phyloP scores from a whole-genome alignment of 2,329 filamentous ascomycete species.

The Penicillium verrucosum region DNA sequence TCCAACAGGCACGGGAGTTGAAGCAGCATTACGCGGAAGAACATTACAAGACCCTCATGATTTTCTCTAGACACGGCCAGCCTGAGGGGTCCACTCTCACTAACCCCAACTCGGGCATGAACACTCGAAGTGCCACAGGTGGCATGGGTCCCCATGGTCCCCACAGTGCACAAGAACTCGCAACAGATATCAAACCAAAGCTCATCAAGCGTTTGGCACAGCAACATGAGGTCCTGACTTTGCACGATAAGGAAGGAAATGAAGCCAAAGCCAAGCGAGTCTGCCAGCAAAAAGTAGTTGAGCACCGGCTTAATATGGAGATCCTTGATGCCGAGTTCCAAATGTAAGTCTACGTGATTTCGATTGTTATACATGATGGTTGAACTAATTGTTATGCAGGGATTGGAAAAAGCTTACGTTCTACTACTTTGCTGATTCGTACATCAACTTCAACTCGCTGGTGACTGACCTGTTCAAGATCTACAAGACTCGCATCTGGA shows the following conservation, averaged over 20 bases:
- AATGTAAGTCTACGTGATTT: conserved; percentile 64
- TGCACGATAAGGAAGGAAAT: conserved; percentile 94
- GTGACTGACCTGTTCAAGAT: conserved; percentile 98
- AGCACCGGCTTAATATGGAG: conserved; percentile 95
- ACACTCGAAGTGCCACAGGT: conserved; percentile 67
- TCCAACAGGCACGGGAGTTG: conserved; percentile 79
- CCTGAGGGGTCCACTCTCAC: conserved; percentile 42
- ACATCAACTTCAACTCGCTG: conserved; percentile 98
- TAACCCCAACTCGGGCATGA: conserved; percentile 54
- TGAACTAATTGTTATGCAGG: conserved; percentile 50
- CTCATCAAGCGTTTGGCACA: conserved; percentile 94
- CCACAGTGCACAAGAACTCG: conserved; percentile 68
- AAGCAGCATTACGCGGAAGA: conserved; percentile 92
- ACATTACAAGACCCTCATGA: conserved; percentile 98
- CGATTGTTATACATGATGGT: background rate
- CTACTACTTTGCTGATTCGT: conserved; percentile 96
- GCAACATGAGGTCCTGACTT: conserved; percentile 79
- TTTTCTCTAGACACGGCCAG: conserved; percentile 80
- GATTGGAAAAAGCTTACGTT: conserved; percentile 99
- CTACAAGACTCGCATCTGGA: conserved; percentile 99
- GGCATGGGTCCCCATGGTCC: conserved; percentile 74
- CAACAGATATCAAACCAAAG: conserved; percentile 84
- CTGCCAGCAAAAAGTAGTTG: conserved; percentile 93
- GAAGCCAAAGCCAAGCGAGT: conserved; percentile 97
- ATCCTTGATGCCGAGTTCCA: conserved; percentile 98